phyloP scores from a whole-genome alignment of 179 eudicot genomes.

The Pouteria campechiana region DNA sequence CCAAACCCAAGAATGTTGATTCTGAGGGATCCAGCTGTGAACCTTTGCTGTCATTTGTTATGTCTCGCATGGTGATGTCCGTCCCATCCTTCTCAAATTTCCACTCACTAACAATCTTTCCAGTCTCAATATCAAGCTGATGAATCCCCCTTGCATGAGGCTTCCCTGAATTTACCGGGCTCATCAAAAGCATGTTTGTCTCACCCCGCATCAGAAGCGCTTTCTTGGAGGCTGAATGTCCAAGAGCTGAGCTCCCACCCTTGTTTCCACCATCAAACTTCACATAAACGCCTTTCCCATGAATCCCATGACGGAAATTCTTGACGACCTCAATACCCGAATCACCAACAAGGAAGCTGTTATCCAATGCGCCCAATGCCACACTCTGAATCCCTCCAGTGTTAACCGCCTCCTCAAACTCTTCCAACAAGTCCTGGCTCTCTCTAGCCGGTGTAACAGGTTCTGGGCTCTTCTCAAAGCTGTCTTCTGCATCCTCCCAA shows the following conservation, averaged over 20 bases:
- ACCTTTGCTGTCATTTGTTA: constrained; percentile 65
- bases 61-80: constrained; percentile 82
- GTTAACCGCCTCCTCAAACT: constrained; percentile 71
- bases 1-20: constrained; percentile 84
- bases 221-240: constrained; percentile 55
- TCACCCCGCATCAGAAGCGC: constrained; percentile 88
- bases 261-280: constrained; percentile 38
- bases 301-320: constrained; percentile 90
- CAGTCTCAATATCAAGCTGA: constrained; percentile 91
- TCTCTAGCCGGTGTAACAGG: constrained; percentile 10
- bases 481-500: constrained; percentile 86
- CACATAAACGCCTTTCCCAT: constrained; percentile 90
- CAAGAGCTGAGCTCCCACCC: constrained; percentile 7
- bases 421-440: constrained; percentile 59
- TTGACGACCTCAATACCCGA: constrained; percentile 88
- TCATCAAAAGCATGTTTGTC: constrained; percentile 91
- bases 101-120: constrained; percentile 89
- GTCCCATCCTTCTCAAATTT: constrained; percentile 86
- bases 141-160: constrained; percentile 61
- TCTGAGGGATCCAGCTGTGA: constrained; percentile 86
- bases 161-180: constrained; percentile 61
- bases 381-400: constrained; percentile 73
- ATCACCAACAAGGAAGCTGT: constrained; percentile 72
- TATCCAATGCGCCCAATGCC: constrained; percentile 90
- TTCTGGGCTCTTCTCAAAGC: constrained; percentile 23